Conservation (phyloP, 192 early-diverging fungal genomes). For the Coemansia sp. region DNA sequence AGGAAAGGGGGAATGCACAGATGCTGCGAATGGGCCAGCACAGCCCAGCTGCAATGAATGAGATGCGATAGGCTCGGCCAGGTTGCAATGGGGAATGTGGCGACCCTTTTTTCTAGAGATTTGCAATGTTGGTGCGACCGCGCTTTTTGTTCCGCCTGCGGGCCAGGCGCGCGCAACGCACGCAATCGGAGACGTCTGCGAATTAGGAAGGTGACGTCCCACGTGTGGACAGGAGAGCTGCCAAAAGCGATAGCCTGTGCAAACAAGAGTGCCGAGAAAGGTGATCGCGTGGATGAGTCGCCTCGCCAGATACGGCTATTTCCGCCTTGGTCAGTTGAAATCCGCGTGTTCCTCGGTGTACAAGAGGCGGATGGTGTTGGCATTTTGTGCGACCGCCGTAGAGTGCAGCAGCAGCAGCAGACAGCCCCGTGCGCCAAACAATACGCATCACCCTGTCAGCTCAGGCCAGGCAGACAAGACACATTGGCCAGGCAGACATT, state of each 20-base stretch:
- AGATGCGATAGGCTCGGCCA: not conserved
- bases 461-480: not conserved
- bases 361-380: not conserved
- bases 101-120: constrained; percentile 6
- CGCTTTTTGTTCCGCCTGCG: not conserved
- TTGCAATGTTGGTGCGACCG: constrained; percentile 8
- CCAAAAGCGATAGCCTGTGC: not conserved
- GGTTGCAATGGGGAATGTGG: not conserved
- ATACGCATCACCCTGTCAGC: not conserved
- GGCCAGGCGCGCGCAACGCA: constrained; percentile 1
- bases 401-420: not conserved
- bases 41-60: constrained; percentile 2
- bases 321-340: not conserved
- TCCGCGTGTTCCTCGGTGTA: not conserved
- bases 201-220: not conserved
- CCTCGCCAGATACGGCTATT: no score
- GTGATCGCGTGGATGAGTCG: constrained; percentile 6
- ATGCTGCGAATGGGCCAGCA: constrained; percentile 4
- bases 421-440: not conserved
- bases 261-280: not conserved
- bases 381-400: not conserved
- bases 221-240: not conserved
- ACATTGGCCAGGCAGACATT: no score
- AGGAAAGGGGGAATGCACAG: not conserved
- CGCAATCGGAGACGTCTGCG: constrained; percentile 1